Percentiles rank a stretch among this genome's conserved stretches.
These are phyloP conservation scores for Nemania sp. DNA, from an alignment of 2,329 filamentous ascomycete genomes.

Conservation along the genomic window DNA sequence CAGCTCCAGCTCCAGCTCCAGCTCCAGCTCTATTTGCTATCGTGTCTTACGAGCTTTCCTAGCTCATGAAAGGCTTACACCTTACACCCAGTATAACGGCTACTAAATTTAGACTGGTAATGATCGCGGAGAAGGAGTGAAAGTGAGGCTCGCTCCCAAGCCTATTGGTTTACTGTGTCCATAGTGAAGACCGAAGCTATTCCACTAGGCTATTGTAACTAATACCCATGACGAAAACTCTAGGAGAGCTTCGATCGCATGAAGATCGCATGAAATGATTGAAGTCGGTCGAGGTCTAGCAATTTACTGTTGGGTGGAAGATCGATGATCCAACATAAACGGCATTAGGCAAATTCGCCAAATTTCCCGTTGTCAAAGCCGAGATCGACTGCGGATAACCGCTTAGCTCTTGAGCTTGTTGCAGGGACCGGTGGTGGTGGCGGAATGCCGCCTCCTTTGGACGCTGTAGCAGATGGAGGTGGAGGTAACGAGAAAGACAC, in stretches of 20 bases:
- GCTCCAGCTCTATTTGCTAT: neutral
- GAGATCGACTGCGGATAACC: conserved; percentile 63
- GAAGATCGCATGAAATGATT: too few relatives aligned
- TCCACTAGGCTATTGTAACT: conserved; percentile 5
- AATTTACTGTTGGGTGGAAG: conserved; percentile 12
- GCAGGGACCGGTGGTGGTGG: conserved; percentile 60
- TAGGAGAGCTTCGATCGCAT: conserved; percentile 18
- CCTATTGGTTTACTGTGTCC: conserved; percentile 16
- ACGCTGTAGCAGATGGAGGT: conserved; percentile 56
- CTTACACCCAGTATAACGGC: neutral
- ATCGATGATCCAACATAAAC: conserved; percentile 2
- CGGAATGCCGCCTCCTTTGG: conserved; percentile 48
- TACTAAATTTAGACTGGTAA: neutral
- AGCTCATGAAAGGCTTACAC: neutral
- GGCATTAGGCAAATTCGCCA: conserved; percentile 71
- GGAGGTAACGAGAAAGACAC: conserved; percentile 75
- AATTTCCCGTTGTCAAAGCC: conserved; percentile 89
- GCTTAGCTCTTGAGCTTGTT: conserved; percentile 63
- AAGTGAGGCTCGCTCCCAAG: conserved; percentile 9
- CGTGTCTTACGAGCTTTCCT: neutral
- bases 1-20: neutral
- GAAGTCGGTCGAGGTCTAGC: conserved; percentile 6
- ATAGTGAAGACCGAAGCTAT: neutral
- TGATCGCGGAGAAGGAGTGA: conserved; percentile 1
- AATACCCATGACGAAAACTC: conserved; percentile 4